phyloP scores from a whole-genome alignment of 2,329 filamentous ascomycete genomes.

The Diaporthe australafricana region DNA sequence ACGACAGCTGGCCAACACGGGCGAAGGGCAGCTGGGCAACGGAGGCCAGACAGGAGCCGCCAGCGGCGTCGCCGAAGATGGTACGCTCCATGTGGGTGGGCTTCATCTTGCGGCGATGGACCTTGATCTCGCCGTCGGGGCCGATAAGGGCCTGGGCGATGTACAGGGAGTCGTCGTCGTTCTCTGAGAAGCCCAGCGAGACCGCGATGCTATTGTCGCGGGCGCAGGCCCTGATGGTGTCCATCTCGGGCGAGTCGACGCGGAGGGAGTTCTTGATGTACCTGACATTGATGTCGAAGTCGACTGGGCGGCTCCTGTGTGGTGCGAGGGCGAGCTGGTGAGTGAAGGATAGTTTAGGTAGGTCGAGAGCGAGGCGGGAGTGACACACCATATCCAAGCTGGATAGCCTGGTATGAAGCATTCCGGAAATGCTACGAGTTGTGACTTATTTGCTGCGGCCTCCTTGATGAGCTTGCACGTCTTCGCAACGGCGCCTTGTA shows the following conservation, averaged over 20 bases:
- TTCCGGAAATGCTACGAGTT: conserved; percentile 67
- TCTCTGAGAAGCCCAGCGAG: conserved; percentile 62
- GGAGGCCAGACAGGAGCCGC: conserved; percentile 50
- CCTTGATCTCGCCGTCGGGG: conserved; percentile 51
- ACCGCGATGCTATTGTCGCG: conserved; percentile 57
- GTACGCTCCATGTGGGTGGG: conserved; percentile 65
- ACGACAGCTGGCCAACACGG: conserved; percentile 57
- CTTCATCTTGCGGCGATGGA: conserved; percentile 62
- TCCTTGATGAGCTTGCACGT: conserved; percentile 67
- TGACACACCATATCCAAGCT: conserved; percentile 50
- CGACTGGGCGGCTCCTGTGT: conserved; percentile 37
- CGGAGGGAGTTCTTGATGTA: conserved; percentile 56
- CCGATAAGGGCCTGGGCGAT: conserved; percentile 59
- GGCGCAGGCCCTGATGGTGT: conserved; percentile 53
- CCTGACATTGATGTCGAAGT: conserved; percentile 42
- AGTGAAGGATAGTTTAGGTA: conserved; percentile 40
- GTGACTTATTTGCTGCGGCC: conserved; percentile 63
- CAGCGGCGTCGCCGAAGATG: conserved; percentile 58
- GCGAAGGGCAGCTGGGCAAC: conserved; percentile 55
- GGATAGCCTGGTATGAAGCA: conserved; percentile 68
- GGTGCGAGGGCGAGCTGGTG: conserved; percentile 33
- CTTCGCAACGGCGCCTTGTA: conserved; percentile 65
- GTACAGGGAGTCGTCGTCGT: conserved; percentile 57
- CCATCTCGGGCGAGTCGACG: conserved; percentile 57
- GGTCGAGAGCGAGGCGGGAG: conserved; percentile 45